Percentiles rank a stretch among this genome's conserved stretches.
phyloP scores from a whole-genome alignment of 73 alveolate genomes.

The Tetrahymena elliotti region DNA sequence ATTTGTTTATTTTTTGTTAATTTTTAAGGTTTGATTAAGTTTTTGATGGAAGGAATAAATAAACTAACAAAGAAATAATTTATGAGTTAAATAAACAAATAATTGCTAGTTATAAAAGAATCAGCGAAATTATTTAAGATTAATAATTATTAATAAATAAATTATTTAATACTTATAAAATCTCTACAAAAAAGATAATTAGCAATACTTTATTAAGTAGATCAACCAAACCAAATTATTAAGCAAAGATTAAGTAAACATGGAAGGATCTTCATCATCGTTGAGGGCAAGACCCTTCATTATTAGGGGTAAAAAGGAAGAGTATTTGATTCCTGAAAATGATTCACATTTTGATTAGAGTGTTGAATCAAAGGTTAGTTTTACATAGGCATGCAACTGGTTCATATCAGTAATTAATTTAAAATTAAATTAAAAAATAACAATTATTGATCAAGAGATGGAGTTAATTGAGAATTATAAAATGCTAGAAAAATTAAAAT shows the following conservation, averaged over 20 bases:
- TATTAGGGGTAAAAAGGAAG: neutral
- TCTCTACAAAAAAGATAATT: neutral
- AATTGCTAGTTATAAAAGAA: neutral
- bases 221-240: neutral
- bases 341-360: neutral
- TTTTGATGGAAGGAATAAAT: neutral
- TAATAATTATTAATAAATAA: neutral
- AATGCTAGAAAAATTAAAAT: too few species aligned
- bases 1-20: too few species aligned
- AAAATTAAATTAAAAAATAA: too few species aligned
- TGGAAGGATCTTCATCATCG: neutral
- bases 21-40: too few species aligned
- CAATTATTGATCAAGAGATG: too few species aligned
- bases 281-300: neutral
- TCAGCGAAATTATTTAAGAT: neutral
- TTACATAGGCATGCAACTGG: conserved; percentile 1
- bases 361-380: neutral
- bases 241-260: neutral
- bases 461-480: too few species aligned
- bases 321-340: neutral
- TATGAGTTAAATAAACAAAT: too few species aligned
- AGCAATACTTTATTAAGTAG: neutral
- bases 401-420: neutral
- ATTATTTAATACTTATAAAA: neutral
- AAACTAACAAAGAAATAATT: neutral